A percentile compares a stretch with the other conserved stretches of the same genome.
Conservation (phyloP, 176 grass and related monocot species). For the Pharus latifolius region DNA sequence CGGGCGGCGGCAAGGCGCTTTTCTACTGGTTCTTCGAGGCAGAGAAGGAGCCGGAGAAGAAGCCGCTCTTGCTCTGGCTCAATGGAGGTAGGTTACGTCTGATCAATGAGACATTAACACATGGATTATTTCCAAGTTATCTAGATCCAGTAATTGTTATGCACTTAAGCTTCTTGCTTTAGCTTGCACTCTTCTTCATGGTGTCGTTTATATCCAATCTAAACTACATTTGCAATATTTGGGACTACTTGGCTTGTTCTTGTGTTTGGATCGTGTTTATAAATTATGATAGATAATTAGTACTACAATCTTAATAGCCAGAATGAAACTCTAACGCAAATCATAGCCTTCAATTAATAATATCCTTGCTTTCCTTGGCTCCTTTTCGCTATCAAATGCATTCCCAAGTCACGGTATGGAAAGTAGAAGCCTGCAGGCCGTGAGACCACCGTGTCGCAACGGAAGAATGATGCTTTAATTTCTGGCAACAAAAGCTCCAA, state of each 20-base stretch:
- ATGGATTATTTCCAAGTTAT: background rate
- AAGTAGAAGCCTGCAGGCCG: background rate
- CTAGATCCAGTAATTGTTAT: constrained; percentile 3
- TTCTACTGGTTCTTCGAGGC: constrained; percentile 99
- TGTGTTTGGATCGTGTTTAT: background rate
- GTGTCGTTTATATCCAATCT: no score
- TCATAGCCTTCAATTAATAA: background rate
- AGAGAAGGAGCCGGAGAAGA: constrained; percentile 39
- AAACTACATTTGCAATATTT: background rate
- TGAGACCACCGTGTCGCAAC: background rate
- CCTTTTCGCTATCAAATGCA: background rate
- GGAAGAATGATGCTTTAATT: constrained; percentile 9
- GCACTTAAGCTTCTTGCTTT: background rate
- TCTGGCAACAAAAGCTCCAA: constrained; percentile 34
- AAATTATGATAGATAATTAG: background rate
- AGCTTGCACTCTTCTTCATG: background rate
- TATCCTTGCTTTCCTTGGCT: background rate
- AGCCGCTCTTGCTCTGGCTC: constrained; percentile 97
- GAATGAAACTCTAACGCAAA: background rate
- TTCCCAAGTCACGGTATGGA: background rate
- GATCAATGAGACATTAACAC: background rate
- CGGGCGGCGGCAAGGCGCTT: constrained; percentile 44
- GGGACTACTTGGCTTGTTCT: background rate
- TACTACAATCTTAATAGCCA: background rate
- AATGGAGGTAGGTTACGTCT: constrained; percentile 80